Evolutionary conservation across 2,329 filamentous ascomycete genomes (phyloP), one percentile per base, ranked within the genome.

Genomic region (Sporothrix euskadiensis): DNA sequence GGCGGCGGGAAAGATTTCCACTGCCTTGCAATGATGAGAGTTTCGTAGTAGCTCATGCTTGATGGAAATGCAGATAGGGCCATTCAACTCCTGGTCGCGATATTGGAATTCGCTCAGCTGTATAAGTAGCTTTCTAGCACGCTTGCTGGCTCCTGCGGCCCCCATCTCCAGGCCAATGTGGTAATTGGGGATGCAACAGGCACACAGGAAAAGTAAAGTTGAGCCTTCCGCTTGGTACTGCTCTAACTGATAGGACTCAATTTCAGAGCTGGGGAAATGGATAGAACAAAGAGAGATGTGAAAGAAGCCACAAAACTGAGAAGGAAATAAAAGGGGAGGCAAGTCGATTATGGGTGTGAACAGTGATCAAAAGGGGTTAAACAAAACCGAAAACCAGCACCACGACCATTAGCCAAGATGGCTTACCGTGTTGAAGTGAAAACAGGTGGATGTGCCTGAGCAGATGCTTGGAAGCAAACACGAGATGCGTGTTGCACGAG

Each of bases 21-120:
- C 41, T 1, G 54, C 59, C 59, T 52, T 69, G 68, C 74, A 75
- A 30, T 70, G 22, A 14, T 71, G 74, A 72, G 69, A 75, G 71
- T 63, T 61, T 41, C 59, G 71, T 19, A 77, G 69, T 19, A 77
- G 26, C 5, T 47, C 47, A 44, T 74, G 74, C 26, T 75, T 75
- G 26, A 72, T 68, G 0, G 73, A 59, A 22, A 77, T 22, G 4
- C 73, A 75, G 8, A 73, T 56, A 7, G 75, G 75, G 4, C 39
- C 73, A 19, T 73, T 75, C 32, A 77, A n/a, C 30, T 75, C 75
- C 4, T 70, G 35, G 44, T 76, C 76, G 16, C 47, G 59, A 16
- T 14, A 32, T 44, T 77, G 76, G 1, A 75, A 26, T 52, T 75
- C 73, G 30, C 73, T 74, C 7, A 77, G 57, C 22, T 72, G 73